Base-by-base conservation (phyloP, 1,284 basidiomycete species). In the Trichosporon sp. region DNA sequence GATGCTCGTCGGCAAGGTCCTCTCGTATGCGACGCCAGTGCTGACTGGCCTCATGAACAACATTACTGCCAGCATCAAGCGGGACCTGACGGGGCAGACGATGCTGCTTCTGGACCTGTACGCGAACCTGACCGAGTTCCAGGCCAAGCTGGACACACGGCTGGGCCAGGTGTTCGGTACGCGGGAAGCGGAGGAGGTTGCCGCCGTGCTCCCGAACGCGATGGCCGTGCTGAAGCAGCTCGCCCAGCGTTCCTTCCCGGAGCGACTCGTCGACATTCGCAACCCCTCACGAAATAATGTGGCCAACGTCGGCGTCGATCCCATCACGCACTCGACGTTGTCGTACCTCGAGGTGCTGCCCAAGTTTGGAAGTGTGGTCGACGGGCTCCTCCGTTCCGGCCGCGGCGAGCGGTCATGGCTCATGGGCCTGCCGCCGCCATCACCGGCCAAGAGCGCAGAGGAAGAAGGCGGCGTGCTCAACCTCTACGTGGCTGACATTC, bases 341-440 rank as follows among this genome's bases (percentile, higher is more conserved):
- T 73, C 77, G 5, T 84, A 83, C 71, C 76, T 85, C 16, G 81
- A 84, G 61, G 78, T 75, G 1, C 67, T 84, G 35, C 81, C 81
- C 8, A 63, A 70, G 14, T 83, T 81, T 66, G 80, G 79, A 31
- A 54, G 70, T 14, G 75, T 77, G 0, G 79, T 84, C 1, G 79
- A 79, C 37, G 72, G 74, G 4, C 73, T 85, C 4, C 75, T 84
- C 38, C 73, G 74, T 2, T 75, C 74, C 51, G 73, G 73, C 1
- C 79, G 81, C 32, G 80, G 77, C 4, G 83, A 85, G 70, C 77
- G 84, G 48, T 83, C 82, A 68, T 85, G 84, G 84, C 78, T 85
- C 66, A 85, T 85, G 84, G 84, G 84, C 40, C 76, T 78, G 32
- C 78, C 80, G 21, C 71, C 78, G 2, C 78, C 80, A 1, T 78